These are phyloP conservation scores for Aspergillus sp. DNA, from an alignment of 2,329 filamentous ascomycete genomes.

Conservation along the genomic window DNA sequence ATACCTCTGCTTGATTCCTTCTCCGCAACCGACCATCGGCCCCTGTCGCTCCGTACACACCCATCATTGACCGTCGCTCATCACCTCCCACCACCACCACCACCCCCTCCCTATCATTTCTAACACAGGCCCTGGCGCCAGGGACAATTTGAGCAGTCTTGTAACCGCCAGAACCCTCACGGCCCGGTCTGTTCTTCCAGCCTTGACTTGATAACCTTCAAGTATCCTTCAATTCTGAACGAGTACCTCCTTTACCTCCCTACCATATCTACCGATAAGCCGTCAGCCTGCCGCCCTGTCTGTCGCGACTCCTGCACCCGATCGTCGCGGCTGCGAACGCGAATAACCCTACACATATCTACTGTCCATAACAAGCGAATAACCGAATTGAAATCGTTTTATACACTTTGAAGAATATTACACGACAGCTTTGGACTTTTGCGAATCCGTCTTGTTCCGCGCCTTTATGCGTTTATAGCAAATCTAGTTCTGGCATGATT, in stretches of 20 bases:
- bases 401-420: too few species aligned
- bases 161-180: slow-evolving; percentile 12
- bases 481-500: slow-evolving; percentile 7
- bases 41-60: not conserved
- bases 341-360: not conserved
- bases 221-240: not conserved
- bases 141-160: not conserved
- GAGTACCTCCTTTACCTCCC: not conserved
- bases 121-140: not conserved
- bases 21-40: not conserved
- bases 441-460: not conserved
- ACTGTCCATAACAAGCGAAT: not conserved
- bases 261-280: not conserved
- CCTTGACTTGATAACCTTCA: slow-evolving; percentile 9
- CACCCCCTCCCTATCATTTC: slow-evolving; percentile 5
- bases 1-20: not conserved
- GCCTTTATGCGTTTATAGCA: not conserved
- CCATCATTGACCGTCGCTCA: slow-evolving; percentile 1
- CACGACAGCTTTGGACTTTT: not conserved
- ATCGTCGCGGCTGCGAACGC: not conserved
- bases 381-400: not conserved
- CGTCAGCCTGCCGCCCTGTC: not conserved
- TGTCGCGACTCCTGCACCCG: not conserved
- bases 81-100: not conserved
- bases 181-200: slow-evolving; percentile 10